These are phyloP conservation scores for Calonectria pseudoreteaudii DNA, from an alignment of 2,329 filamentous ascomycete genomes.

Conservation along the genomic window DNA sequence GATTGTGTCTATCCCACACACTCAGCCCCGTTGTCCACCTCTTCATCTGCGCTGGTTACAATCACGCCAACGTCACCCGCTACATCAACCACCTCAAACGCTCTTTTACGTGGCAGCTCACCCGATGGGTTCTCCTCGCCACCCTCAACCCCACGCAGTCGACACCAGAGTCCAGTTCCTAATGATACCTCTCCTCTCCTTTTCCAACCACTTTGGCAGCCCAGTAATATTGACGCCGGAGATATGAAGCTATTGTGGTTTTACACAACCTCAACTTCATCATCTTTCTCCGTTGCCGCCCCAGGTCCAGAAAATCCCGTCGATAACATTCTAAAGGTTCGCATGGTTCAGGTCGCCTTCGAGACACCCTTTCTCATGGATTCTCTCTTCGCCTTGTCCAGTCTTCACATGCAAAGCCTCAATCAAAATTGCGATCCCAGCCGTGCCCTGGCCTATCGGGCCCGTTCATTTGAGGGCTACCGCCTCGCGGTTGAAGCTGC, in stretches of 20 bases:
- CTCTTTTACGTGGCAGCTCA: slow-evolving; percentile 1
- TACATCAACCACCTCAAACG: not conserved
- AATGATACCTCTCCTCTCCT: slow-evolving; percentile 30
- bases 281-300: slow-evolving; percentile 58
- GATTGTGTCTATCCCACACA: slow-evolving; percentile 59
- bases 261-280: slow-evolving; percentile 60
- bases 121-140: not conserved
- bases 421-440: slow-evolving; percentile 52
- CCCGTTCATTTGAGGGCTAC: slow-evolving; percentile 63
- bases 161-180: not conserved
- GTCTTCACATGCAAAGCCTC: slow-evolving; percentile 60
- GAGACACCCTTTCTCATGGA: slow-evolving; percentile 67
- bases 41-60: not conserved
- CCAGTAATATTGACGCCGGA: slow-evolving; percentile 48
- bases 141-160: not conserved
- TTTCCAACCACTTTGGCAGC: slow-evolving; percentile 45
- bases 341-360: slow-evolving; percentile 63
- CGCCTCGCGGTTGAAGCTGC: slow-evolving; percentile 62
- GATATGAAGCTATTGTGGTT: slow-evolving; percentile 70
- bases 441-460: slow-evolving; percentile 58
- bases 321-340: slow-evolving; percentile 58
- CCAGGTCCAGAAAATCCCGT: slow-evolving; percentile 47
- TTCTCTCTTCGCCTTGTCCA: slow-evolving; percentile 63
- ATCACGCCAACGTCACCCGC: slow-evolving; percentile 1
- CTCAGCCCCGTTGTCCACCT: slow-evolving; percentile 20